A percentile compares a stretch with the other conserved stretches of the same genome.
Evolutionary conservation across 1,284 basidiomycete species (phyloP).

Genomic region (Malassezia pachydermatis): DNA sequence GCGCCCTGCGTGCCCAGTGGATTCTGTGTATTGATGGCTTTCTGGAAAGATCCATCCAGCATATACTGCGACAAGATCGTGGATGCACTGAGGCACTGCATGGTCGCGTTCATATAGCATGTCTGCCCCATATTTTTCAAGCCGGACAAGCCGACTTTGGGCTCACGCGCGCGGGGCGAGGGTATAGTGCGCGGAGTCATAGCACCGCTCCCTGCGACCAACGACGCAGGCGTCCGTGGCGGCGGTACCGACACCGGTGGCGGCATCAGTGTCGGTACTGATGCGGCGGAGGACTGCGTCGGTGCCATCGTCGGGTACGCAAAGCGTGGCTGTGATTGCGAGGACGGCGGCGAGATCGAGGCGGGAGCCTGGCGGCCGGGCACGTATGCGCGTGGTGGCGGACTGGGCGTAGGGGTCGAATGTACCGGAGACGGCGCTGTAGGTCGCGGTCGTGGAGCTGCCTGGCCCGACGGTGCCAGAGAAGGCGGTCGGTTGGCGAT

Average conservation of each 20-base stretch:
- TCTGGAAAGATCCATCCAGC: constrained; percentile 63
- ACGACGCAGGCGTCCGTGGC: constrained; percentile 1
- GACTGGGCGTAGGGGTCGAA: neutral
- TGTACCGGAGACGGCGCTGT: neutral
- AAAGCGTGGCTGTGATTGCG: neutral
- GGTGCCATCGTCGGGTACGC: neutral
- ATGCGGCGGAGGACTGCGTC: neutral
- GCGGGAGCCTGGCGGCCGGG: constrained; percentile 1
- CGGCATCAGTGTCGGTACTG: constrained; percentile 1
- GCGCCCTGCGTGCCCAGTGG: constrained; percentile 78
- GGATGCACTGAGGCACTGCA: constrained; percentile 45
- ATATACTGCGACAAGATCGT: constrained; percentile 39
- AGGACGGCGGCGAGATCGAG: neutral
- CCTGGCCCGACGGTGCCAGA: constrained; percentile 15
- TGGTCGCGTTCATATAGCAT: constrained; percentile 48
- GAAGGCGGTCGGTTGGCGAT: constrained; percentile 32
- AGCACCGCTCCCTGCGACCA: neutral
- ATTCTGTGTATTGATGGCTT: constrained; percentile 76
- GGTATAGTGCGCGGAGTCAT: neutral
- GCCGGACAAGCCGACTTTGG: constrained; percentile 41
- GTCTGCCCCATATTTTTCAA: constrained; percentile 47
- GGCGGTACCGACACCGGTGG: constrained; percentile 5
- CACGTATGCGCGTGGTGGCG: constrained; percentile 4
- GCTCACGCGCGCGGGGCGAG: constrained; percentile 1
- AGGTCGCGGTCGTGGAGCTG: constrained; percentile 1